Percentiles rank a stretch among this genome's conserved stretches.
phyloP scores from a whole-genome alignment of 75 land plant genomes.

The Cunninghamia lanceolata region DNA sequence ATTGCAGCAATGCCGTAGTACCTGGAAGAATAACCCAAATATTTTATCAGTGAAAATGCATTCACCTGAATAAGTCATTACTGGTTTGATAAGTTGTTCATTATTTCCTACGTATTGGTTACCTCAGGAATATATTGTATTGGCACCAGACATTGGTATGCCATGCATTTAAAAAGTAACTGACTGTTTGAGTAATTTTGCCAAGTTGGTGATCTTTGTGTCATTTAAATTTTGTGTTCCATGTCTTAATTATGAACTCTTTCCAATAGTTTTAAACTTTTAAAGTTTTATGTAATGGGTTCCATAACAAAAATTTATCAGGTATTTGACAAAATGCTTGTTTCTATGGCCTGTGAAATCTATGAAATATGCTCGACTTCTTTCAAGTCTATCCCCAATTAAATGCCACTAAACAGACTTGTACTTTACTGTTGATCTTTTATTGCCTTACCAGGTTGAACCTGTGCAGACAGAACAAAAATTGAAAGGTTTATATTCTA shows the following conservation, averaged over 20 bases:
- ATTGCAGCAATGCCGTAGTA: neutral
- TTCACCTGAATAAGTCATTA: neutral
- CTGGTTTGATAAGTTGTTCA: neutral
- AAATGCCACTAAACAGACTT: neutral
- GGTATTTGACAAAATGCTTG: neutral
- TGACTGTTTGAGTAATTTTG: neutral
- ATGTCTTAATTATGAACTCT: neutral
- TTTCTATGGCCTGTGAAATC: neutral
- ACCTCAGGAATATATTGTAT: neutral
- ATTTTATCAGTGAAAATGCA: neutral
- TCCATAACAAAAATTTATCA: neutral
- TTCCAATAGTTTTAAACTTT: neutral
- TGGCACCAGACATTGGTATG: neutral
- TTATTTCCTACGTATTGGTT: neutral
- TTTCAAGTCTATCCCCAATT: neutral
- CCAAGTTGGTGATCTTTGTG: neutral
- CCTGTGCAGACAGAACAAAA: no score
- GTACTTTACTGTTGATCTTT: neutral
- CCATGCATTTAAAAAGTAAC: neutral
- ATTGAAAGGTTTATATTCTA: no score
- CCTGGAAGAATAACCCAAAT: neutral
- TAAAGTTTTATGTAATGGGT: neutral
- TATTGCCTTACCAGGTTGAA: neutral
- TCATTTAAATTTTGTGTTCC: neutral
- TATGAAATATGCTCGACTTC: neutral